Evolutionary conservation across 768 basidiomycete species (phyloP), one percentile per base, ranked within the genome.

Genomic region (Termitomyces sp.): DNA sequence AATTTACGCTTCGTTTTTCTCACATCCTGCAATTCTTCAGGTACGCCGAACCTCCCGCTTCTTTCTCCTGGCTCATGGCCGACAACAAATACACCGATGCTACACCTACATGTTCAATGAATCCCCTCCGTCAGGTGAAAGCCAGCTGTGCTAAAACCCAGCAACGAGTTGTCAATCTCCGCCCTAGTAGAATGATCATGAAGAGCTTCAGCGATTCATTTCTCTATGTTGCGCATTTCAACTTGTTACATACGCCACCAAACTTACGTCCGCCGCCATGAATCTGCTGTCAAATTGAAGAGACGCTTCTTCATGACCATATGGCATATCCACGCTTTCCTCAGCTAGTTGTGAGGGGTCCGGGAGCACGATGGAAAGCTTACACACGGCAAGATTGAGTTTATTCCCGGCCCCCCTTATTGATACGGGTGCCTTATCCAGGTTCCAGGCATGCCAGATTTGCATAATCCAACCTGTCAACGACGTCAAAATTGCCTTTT

Each of bases 21-120:
- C 54, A 59, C 54, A 59, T 46, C 13, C 33, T 45, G 47, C 34
- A 18, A 55, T n/a, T 48, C 50, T 61, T 55, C 60, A 58, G 60
- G 56, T 54, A 61, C 56, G 42, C 51, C 47, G 45, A 28, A 37
- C 33, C 20, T 31, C 45, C 55, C 36, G 29, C 39, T 55, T 42
- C 47, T 50, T 45, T 53, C 33, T 54, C 13, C 39, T 18, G 34
- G 42, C 49, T 47, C 50, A 49, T 56, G 33, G 54, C 37, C 26
- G 24, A 37, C 28, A 39, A 51, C 18, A 26, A 39, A 28, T 51
- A 39, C 26, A 18, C 26, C 24, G 50, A 16, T 37, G 24, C 37
- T 37, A 15, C 5, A 18, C 50, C 29, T 4, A 37, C 8, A 36
- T n/a, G 28, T 31, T 31, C 5, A 2, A 15, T 45, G 6, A 26